A percentile compares a stretch with the other conserved stretches of the same genome.
Conservation (phyloP, 2,329 filamentous ascomycete genomes). For the Periglandula ipomoeae region DNA sequence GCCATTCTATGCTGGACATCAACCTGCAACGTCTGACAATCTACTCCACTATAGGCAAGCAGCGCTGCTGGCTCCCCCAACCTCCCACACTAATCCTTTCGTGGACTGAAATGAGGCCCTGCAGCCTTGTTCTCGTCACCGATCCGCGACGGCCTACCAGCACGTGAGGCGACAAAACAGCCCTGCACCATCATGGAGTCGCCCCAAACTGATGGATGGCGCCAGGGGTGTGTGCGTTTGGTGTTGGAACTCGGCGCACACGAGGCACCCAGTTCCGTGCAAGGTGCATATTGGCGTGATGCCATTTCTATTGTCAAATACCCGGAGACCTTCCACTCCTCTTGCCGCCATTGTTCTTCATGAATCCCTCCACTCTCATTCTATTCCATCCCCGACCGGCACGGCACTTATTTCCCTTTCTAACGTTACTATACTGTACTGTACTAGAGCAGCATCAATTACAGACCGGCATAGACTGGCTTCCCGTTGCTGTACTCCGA, state of each 20-base stretch:
- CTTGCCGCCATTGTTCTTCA: not conserved
- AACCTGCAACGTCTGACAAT: not conserved
- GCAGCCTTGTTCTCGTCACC: conserved; percentile 2
- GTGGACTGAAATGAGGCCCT: not conserved
- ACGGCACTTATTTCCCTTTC: no score
- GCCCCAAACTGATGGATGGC: not conserved
- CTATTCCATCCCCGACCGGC: not conserved
- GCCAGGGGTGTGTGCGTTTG: conserved; percentile 1
- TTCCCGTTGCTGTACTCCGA: not conserved
- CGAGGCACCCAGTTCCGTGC: not conserved
- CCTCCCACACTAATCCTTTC: no score
- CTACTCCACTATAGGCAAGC: not conserved
- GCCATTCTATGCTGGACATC: not conserved
- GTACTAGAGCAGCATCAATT: no score
- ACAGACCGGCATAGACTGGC: no score
- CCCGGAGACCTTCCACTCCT: not conserved
- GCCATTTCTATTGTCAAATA: conserved; percentile 1
- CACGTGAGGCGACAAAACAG: not conserved
- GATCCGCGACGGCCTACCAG: conserved; percentile 1
- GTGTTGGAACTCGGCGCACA: not conserved
- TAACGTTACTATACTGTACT: no score
- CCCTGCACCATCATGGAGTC: not conserved
- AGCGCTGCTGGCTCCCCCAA: no score
- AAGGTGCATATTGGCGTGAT: conserved; percentile 1
- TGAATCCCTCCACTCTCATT: not conserved